Percentiles rank a stretch among this genome's conserved stretches.
Conservation (phyloP, 371 early-diverging fungal species). For the Quaeritorhiza haematococci region DNA sequence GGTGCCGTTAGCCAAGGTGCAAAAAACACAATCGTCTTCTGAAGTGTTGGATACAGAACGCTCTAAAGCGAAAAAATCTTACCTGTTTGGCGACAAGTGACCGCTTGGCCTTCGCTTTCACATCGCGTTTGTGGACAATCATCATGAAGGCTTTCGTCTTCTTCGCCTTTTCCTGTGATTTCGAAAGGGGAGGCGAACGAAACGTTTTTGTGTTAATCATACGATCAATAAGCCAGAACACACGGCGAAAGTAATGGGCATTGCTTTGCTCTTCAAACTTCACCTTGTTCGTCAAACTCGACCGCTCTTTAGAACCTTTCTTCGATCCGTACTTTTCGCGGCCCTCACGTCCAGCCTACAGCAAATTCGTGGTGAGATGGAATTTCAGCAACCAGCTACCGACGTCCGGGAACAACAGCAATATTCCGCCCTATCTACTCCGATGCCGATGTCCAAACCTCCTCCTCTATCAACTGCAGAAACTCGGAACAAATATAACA, state of each 20-base stretch:
- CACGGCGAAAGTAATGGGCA: too few species aligned
- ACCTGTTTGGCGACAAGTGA: conserved; percentile 77
- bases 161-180: conserved; percentile 73
- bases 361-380: background rate
- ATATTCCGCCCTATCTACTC: too few species aligned
- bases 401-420: too few species aligned
- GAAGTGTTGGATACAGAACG: background rate
- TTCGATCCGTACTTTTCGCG: conserved; percentile 85
- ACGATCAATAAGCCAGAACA: too few species aligned
- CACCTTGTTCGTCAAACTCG: conserved; percentile 74
- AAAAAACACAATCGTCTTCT: background rate
- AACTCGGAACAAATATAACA: background rate
- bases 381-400: too few species aligned
- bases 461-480: too few species aligned
- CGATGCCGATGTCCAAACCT: too few species aligned
- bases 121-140: conserved; percentile 86
- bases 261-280: conserved; percentile 3
- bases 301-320: conserved; percentile 76
- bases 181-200: too few species aligned
- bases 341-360: conserved; percentile 73
- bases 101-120: conserved; percentile 75
- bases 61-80: background rate
- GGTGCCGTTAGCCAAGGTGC: background rate
- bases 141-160: conserved; percentile 87
- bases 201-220: too few species aligned